phyloP scores from a whole-genome alignment of 352 stramenopile genomes.

The Phytophthora crassamura region DNA sequence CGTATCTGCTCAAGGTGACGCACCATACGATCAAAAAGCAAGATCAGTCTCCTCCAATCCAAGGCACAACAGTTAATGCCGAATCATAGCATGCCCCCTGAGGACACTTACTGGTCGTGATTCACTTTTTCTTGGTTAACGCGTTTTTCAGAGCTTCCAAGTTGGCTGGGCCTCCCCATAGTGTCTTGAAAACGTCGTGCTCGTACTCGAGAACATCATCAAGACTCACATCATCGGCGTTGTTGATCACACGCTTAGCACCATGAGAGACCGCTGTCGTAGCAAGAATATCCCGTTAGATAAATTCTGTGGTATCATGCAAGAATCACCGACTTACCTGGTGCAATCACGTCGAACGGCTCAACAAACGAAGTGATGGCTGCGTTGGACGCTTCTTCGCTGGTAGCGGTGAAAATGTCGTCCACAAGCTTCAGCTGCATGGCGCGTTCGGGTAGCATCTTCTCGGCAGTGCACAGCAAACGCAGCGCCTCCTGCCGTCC shows the following conservation, averaged over 20 bases:
- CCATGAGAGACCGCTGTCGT: slow-evolving; percentile 64
- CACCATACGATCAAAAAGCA: slow-evolving; percentile 3
- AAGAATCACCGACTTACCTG: too few species aligned
- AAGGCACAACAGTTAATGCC: background rate
- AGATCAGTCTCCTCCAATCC: background rate
- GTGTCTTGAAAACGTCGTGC: slow-evolving; percentile 60
- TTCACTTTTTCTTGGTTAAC: slow-evolving; percentile 49
- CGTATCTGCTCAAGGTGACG: slow-evolving; percentile 46
- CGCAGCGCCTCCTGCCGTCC: slow-evolving; percentile 70
- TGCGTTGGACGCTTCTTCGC: slow-evolving; percentile 22
- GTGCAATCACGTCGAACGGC: slow-evolving; percentile 50
- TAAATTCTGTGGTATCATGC: too few species aligned
- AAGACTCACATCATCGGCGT: slow-evolving; percentile 69
- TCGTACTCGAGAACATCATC: slow-evolving; percentile 65
- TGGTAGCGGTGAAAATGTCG: slow-evolving; percentile 45
- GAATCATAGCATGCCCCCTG: background rate
- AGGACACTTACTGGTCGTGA: too few species aligned
- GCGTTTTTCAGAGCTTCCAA: slow-evolving; percentile 57
- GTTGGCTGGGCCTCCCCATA: slow-evolving; percentile 79
- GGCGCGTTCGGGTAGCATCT: slow-evolving; percentile 48
- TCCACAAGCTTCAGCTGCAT: slow-evolving; percentile 72
- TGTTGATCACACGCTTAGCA: slow-evolving; percentile 68
- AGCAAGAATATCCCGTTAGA: too few species aligned
- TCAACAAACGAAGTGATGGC: slow-evolving; percentile 51
- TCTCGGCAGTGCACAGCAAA: slow-evolving; percentile 73